Evolutionary conservation across 371 early-diverging fungal genomes (phyloP).

Genomic region (Zopfochytrium polystomum): DNA sequence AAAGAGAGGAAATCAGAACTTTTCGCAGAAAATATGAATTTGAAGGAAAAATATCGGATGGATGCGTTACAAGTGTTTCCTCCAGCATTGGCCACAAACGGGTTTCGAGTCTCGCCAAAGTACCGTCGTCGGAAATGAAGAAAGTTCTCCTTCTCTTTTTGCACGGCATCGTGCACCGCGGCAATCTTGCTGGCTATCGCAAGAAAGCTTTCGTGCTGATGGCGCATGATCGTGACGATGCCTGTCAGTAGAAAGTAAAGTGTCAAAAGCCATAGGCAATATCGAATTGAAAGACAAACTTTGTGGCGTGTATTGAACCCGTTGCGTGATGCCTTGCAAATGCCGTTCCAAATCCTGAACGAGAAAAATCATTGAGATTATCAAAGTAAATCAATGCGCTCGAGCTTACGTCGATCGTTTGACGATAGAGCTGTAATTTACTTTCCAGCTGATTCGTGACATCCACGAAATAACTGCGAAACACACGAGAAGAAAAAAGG

Average conservation of each 20-base stretch:
- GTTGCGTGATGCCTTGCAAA: constrained; percentile 22
- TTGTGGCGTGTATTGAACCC: constrained; percentile 30
- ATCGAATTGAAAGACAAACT: constrained; percentile 21
- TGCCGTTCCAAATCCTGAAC: constrained; percentile 37
- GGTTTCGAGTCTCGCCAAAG: constrained; percentile 39
- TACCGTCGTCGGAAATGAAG: constrained; percentile 44
- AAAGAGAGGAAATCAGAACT: neutral
- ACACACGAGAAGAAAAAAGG: neutral
- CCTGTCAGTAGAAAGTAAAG: constrained; percentile 18
- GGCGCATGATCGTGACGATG: constrained; percentile 52
- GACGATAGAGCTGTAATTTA: constrained; percentile 38
- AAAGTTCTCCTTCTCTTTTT: constrained; percentile 48
- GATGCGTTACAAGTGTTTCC: constrained; percentile 4
- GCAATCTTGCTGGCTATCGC: constrained; percentile 61
- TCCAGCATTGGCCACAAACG: constrained; percentile 10
- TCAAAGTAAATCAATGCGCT: neutral
- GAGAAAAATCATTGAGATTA: neutral
- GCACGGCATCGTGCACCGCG: constrained; percentile 57
- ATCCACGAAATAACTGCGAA: constrained; percentile 34
- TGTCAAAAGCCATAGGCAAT: neutral
- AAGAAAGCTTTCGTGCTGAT: constrained; percentile 64
- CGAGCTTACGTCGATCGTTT: constrained; percentile 40
- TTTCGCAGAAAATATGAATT: neutral
- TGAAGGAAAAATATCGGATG: neutral
- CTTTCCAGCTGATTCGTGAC: constrained; percentile 36